A percentile compares a stretch with the other conserved stretches of the same genome.
Evolutionary conservation across 176 grass and related monocot species (phyloP).

Genomic region (Oryza rufipogon): DNA sequence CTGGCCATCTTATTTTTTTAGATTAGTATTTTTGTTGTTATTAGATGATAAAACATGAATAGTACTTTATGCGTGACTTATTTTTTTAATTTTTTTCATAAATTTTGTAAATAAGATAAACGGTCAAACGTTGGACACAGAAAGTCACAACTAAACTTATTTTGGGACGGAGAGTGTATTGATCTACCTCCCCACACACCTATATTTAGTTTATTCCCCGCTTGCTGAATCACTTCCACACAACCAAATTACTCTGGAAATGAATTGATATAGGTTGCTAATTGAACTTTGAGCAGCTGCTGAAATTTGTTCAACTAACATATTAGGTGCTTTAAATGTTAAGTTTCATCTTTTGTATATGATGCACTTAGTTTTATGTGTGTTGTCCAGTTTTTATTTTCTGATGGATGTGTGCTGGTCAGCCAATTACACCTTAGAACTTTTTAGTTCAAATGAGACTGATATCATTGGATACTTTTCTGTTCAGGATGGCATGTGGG

Average conservation of each 20-base stretch:
- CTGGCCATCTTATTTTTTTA: too few species aligned
- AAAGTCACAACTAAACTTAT: too few species aligned
- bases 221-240: neutral
- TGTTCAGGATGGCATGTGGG: constrained; percentile 76
- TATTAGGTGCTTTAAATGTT: constrained; percentile 1
- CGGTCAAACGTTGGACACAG: too few species aligned
- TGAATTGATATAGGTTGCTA: neutral
- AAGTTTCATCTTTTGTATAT: constrained; percentile 6
- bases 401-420: constrained; percentile 12
- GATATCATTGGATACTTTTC: neutral
- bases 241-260: neutral
- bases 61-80: too few species aligned
- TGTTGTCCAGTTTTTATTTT: neutral
- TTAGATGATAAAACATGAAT: too few species aligned
- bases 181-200: neutral
- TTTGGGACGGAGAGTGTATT: too few species aligned
- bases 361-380: neutral
- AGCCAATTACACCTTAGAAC: neutral
- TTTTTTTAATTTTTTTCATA: too few species aligned
- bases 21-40: too few species aligned
- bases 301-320: neutral
- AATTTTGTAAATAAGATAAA: too few species aligned
- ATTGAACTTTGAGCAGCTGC: neutral
- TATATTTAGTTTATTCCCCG: neutral
- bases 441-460: neutral